Percentiles rank a stretch among this genome's conserved stretches.
These are phyloP conservation scores for Lunasporangiospora selenospora DNA, from an alignment of 192 early-diverging fungal species.

Conservation along the genomic window DNA sequence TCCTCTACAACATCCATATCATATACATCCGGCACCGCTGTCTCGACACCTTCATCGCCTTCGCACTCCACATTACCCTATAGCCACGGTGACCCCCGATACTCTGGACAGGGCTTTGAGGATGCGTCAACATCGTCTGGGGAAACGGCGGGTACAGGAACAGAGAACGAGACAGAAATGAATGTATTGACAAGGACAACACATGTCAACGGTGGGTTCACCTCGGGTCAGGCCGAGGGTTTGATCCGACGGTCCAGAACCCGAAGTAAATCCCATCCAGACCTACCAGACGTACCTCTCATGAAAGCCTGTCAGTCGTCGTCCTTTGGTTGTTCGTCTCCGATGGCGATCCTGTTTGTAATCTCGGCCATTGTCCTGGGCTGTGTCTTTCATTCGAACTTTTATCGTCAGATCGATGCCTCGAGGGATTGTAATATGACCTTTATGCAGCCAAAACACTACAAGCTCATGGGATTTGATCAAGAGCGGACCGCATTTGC, in stretches of 20 bases:
- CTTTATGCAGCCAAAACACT: constrained; percentile 63
- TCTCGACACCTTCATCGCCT: constrained; percentile 27
- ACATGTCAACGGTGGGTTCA: constrained; percentile 5
- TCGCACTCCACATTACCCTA: constrained; percentile 37
- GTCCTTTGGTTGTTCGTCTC: constrained; percentile 29
- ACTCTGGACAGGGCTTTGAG: constrained; percentile 4
- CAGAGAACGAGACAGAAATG: neutral
- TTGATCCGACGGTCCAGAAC: constrained; percentile 27
- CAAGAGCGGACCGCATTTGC: constrained; percentile 71
- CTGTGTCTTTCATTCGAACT: constrained; percentile 69
- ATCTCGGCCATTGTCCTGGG: constrained; percentile 29
- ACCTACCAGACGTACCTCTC: constrained; percentile 28
- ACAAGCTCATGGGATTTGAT: constrained; percentile 60
- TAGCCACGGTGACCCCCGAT: constrained; percentile 9
- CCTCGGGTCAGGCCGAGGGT: no score
- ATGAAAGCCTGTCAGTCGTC: constrained; percentile 24
- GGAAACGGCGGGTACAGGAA: neutral
- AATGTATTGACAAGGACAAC: constrained; percentile 1
- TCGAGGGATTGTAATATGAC: constrained; percentile 53
- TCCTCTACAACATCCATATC: constrained; percentile 9
- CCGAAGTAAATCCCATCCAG: constrained; percentile 45
- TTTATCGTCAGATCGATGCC: constrained; percentile 66
- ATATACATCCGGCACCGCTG: neutral
- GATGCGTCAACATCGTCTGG: no score
- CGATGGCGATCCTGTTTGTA: constrained; percentile 36